A percentile compares a stretch with the other conserved stretches of the same genome.
These are phyloP conservation scores for Thyridium curvatum DNA, from an alignment of 2,329 filamentous ascomycete genomes.

Conservation along the genomic window DNA sequence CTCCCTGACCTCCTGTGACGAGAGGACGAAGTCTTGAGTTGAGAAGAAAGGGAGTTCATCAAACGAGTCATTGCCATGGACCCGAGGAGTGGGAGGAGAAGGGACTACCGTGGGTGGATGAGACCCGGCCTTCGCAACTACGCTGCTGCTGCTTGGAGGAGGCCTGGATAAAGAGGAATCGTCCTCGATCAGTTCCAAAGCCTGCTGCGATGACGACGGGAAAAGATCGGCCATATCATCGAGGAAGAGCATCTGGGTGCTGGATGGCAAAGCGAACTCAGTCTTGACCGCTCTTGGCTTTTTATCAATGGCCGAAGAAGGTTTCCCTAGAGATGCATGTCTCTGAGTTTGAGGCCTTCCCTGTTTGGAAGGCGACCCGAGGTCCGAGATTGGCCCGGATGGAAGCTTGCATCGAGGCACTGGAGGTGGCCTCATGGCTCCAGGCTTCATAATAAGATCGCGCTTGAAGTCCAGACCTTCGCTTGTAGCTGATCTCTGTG, in stretches of 20 bases:
- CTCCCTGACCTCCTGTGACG: constrained; percentile 40
- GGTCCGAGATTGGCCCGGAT: too few relatives aligned
- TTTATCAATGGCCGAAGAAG: too few relatives aligned
- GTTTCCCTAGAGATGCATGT: too few relatives aligned
- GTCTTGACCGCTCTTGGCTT: too few relatives aligned
- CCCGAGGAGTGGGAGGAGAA: background rate
- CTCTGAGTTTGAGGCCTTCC: too few relatives aligned
- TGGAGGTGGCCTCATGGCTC: background rate
- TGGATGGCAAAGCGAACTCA: constrained; percentile 13
- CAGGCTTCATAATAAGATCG: background rate
- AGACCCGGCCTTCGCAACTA: background rate
- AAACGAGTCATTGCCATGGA: constrained; percentile 2
- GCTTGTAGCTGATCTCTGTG: background rate
- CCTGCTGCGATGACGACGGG: constrained; percentile 49
- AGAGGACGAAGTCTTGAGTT: constrained; percentile 39
- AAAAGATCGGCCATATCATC: constrained; percentile 46
- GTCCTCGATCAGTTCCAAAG: constrained; percentile 42
- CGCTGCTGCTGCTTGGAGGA: constrained; percentile 6
- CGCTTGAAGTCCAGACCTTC: too few relatives aligned
- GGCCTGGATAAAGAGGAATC: constrained; percentile 9
- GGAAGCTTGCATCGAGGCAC: background rate
- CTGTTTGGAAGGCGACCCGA: too few relatives aligned
- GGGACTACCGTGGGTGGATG: background rate
- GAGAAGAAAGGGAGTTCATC: constrained; percentile 26
- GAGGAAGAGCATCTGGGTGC: constrained; percentile 47